Evolutionary conservation across 129 eudicot species (phyloP).

Genomic region (Scalesia atractyloides): DNA sequence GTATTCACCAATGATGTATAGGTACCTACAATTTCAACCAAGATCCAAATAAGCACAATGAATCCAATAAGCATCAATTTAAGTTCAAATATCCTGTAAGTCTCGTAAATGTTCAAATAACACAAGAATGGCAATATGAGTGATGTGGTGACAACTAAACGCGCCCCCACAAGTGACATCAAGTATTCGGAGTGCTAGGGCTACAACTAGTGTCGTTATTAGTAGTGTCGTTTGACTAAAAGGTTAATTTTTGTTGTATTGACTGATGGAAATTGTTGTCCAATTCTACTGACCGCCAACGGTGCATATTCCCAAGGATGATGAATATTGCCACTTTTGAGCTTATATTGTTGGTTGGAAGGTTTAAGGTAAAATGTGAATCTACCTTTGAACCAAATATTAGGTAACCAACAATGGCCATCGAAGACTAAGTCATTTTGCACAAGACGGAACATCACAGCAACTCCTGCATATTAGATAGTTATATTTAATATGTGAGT

Average conservation of each 20-base stretch:
- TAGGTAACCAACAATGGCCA: conserved; percentile 19
- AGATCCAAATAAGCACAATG: conserved; percentile 45
- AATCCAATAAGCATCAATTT: conserved; percentile 40
- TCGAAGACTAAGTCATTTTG: conserved; percentile 10
- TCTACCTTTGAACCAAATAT: conserved; percentile 25
- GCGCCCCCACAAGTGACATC: conserved; percentile 91
- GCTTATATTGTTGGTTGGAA: conserved; percentile 20
- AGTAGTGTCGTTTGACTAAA: conserved; percentile 51
- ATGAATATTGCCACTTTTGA: conserved; percentile 20
- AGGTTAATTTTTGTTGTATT: conserved; percentile 29
- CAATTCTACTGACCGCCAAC: not conserved
- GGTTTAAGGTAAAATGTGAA: conserved; percentile 20
- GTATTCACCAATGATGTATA: conserved; percentile 56
- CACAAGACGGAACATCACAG: conserved; percentile 2
- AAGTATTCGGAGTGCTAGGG: conserved; percentile 61
- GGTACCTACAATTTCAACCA: conserved; percentile 59
- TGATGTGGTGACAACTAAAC: conserved; percentile 69
- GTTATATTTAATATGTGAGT: too few relatives aligned
- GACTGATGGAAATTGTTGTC: not conserved
- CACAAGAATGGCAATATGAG: conserved; percentile 71
- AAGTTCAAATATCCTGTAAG: conserved; percentile 41
- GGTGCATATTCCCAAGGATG: conserved; percentile 2
- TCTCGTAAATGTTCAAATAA: conserved; percentile 70
- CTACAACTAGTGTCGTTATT: conserved; percentile 66
- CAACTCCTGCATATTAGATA: conserved; percentile 16